Conservation (phyloP, 371 early-diverging fungal genomes). For the Catenaria anguillulae region DNA sequence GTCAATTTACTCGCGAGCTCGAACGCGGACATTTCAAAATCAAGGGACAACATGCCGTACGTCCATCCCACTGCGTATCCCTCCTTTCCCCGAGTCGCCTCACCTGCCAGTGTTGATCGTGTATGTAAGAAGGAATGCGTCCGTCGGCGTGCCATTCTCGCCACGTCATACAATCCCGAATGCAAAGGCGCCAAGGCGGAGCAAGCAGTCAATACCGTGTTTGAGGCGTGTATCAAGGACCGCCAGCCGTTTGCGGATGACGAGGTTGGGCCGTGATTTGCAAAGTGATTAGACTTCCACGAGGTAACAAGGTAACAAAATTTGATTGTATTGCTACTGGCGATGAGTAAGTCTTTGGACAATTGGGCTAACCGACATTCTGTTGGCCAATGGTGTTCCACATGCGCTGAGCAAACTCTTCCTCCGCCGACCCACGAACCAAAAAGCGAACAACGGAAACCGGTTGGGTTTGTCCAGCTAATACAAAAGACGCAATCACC, state of each 20-base stretch:
- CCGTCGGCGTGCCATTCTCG: constrained; percentile 67
- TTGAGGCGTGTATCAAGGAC: constrained; percentile 78
- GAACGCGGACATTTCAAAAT: constrained; percentile 47
- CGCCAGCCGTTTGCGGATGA: constrained; percentile 79
- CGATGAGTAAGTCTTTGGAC: too few species aligned
- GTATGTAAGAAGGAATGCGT: constrained; percentile 44
- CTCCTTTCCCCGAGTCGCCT: not conserved
- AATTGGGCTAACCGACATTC: too few species aligned
- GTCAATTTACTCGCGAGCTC: constrained; percentile 72
- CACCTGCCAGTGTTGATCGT: not conserved
- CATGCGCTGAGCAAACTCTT: too few species aligned
- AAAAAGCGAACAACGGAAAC: too few species aligned
- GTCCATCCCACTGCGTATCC: not conserved
- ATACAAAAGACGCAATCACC: too few species aligned
- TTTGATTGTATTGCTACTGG: too few species aligned
- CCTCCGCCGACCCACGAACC: too few species aligned
- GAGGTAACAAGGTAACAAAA: too few species aligned
- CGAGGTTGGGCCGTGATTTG: too few species aligned
- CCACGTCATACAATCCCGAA: constrained; percentile 53
- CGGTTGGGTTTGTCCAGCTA: too few species aligned
- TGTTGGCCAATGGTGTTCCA: too few species aligned
- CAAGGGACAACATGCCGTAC: constrained; percentile 72
- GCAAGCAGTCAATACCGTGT: constrained; percentile 70
- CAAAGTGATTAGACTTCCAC: too few species aligned
- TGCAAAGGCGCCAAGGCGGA: constrained; percentile 73